Percentiles rank a stretch among this genome's conserved stretches.
Conservation (phyloP, 2,329 filamentous ascomycete genomes). For the Ophiocordyceps camponoti-leonardi region DNA sequence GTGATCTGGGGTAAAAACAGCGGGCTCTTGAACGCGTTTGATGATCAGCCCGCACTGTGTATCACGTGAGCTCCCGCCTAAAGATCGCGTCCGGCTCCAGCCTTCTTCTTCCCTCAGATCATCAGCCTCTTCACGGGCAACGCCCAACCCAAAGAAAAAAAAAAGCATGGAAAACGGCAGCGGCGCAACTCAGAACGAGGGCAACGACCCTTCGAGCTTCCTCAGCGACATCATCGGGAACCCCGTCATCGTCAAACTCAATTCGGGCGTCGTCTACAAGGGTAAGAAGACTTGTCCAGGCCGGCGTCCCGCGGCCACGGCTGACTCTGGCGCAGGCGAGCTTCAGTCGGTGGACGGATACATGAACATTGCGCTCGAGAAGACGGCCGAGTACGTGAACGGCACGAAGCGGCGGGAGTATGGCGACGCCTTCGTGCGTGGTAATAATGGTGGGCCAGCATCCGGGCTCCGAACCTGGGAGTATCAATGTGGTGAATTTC, state of each 20-base stretch:
- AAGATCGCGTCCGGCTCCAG: no score
- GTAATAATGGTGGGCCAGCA: conserved; percentile 64
- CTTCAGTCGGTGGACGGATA: conserved; percentile 95
- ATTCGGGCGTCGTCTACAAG: conserved; percentile 97
- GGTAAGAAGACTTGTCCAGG: conserved; percentile 34
- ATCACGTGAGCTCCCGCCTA: no score
- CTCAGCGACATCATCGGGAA: conserved; percentile 88
- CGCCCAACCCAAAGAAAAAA: no score
- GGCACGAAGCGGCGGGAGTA: conserved; percentile 69
- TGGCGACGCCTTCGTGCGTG: conserved; percentile 87
- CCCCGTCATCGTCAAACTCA: conserved; percentile 89
- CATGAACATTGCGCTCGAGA: conserved; percentile 98
- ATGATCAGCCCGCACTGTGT: no score
- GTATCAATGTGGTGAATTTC: not conserved
- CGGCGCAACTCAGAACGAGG: conserved; percentile 40
- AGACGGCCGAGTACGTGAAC: conserved; percentile 82
- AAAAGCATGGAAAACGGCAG: conserved; percentile 59
- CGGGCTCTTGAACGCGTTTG: no score
- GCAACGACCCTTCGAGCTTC: conserved; percentile 86
- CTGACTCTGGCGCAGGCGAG: conserved; percentile 43
- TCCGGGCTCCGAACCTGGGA: not conserved
- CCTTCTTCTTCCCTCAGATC: no score
- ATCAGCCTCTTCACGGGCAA: not conserved
- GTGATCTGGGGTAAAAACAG: no score
- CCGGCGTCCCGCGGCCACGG: not conserved